Evolutionary conservation across 2,329 filamentous ascomycete genomes (phyloP).

Genomic region (Phialophora chinensis): DNA sequence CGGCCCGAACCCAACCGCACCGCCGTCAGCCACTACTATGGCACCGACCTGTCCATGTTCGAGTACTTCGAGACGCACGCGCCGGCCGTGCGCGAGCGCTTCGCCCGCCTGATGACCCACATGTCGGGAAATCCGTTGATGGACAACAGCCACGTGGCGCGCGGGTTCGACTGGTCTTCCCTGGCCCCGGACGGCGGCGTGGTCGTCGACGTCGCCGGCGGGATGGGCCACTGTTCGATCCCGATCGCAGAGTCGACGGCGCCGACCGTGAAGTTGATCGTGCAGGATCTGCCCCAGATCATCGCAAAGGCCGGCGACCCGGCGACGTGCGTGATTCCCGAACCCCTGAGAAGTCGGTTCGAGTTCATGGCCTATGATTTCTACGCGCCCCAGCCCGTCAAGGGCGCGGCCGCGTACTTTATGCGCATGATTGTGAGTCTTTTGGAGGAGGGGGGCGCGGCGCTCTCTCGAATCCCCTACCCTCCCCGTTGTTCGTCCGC

Average conservation of each 20-base stretch:
- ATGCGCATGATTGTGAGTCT: constrained; percentile 36
- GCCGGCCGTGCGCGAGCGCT: constrained; percentile 21
- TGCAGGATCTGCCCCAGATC: constrained; percentile 37
- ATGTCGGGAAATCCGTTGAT: constrained; percentile 27
- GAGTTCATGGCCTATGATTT: constrained; percentile 41
- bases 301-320: constrained; percentile 28
- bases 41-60: constrained; percentile 44
- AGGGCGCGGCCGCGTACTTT: constrained; percentile 39
- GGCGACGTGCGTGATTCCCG: constrained; percentile 26
- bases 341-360: constrained; percentile 22
- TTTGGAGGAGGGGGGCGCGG: too few species aligned
- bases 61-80: constrained; percentile 33
- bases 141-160: constrained; percentile 25
- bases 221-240: constrained; percentile 31
- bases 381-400: constrained; percentile 37
- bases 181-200: constrained; percentile 54
- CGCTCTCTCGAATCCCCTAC: not conserved
- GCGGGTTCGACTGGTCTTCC: constrained; percentile 41
- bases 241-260: constrained; percentile 30
- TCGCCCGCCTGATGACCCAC: constrained; percentile 32
- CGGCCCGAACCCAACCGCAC: constrained; percentile 38
- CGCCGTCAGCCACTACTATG: constrained; percentile 42
- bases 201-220: constrained; percentile 55
- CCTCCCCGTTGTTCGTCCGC: too few species aligned
- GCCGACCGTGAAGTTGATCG: constrained; percentile 27